These are phyloP conservation scores for Phytophthora quininea DNA, from an alignment of 352 stramenopile species.

Conservation along the genomic window DNA sequence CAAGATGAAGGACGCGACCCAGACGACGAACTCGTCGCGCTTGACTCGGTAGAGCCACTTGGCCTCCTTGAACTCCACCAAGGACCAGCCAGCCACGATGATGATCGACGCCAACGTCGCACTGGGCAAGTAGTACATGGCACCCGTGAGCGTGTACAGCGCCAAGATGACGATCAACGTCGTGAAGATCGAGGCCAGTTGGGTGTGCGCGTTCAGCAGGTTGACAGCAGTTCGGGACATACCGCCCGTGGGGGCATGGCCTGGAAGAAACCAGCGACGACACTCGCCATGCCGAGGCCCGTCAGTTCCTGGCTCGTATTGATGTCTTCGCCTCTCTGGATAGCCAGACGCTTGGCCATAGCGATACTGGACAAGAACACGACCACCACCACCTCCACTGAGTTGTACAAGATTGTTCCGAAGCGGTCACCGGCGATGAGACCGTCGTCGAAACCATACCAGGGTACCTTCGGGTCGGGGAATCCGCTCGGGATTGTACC, in stretches of 20 bases:
- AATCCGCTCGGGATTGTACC: slow-evolving; percentile 72
- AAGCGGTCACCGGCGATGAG: slow-evolving; percentile 54
- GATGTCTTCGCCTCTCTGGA: slow-evolving; percentile 73
- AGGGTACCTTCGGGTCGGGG: slow-evolving; percentile 44
- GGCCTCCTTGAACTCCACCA: slow-evolving; percentile 89
- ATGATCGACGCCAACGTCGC: slow-evolving; percentile 86
- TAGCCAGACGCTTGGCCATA: slow-evolving; percentile 86
- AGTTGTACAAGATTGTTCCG: slow-evolving; percentile 54
- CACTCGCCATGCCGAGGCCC: slow-evolving; percentile 82
- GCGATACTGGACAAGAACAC: slow-evolving; percentile 91
- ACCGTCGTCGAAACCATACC: slow-evolving; percentile 61
- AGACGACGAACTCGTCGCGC: slow-evolving; percentile 62
- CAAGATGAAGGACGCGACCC: slow-evolving; percentile 53
- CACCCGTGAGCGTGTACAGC: slow-evolving; percentile 82
- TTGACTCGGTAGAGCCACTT: slow-evolving; percentile 78
- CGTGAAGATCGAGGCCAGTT: slow-evolving; percentile 87
- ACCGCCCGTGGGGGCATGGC: slow-evolving; percentile 86
- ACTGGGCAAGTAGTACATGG: slow-evolving; percentile 88
- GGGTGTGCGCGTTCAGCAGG: slow-evolving; percentile 81
- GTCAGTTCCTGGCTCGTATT: slow-evolving; percentile 84
- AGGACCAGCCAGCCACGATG: slow-evolving; percentile 86
- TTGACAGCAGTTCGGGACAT: slow-evolving; percentile 92
- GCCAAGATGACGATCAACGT: slow-evolving; percentile 80
- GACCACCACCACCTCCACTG: slow-evolving; percentile 79
- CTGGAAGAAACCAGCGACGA: slow-evolving; percentile 85